phyloP scores from a whole-genome alignment of 169 alveolate genomes.

The Plasmodium knowlesi region DNA sequence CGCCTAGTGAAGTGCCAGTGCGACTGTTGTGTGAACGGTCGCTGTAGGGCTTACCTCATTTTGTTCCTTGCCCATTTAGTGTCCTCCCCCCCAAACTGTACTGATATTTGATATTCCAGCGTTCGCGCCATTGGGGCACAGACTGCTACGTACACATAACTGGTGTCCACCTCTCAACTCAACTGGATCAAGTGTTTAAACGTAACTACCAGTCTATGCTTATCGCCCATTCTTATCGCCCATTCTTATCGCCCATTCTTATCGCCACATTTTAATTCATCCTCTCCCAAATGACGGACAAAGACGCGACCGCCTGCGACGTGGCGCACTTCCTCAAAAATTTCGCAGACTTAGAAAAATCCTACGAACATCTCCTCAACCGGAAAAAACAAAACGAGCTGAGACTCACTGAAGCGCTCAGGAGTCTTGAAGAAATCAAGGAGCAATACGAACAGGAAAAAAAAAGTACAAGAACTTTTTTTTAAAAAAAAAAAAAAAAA shows the following conservation, averaged over 20 bases:
- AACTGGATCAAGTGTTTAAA: background rate
- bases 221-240: no score
- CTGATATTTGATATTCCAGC: background rate
- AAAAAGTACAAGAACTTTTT: slow-evolving; percentile 27
- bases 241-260: no score
- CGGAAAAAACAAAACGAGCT: slow-evolving; percentile 58
- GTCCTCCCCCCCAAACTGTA: background rate
- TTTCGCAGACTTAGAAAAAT: slow-evolving; percentile 50
- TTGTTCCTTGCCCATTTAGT: background rate
- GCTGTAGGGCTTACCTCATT: background rate
- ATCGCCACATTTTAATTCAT: background rate
- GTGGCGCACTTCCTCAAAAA: slow-evolving; percentile 50
- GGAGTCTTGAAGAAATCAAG: slow-evolving; percentile 26
- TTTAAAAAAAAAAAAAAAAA: background rate
- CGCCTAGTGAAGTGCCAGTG: background rate
- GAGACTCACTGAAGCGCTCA: slow-evolving; percentile 25
- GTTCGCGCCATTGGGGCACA: background rate
- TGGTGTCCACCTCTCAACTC: background rate
- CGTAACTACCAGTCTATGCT: background rate
- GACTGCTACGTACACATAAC: background rate
- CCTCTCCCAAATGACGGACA: slow-evolving; percentile 1
- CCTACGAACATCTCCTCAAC: slow-evolving; percentile 51
- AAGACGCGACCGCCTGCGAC: slow-evolving; percentile 9
- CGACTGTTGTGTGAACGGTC: background rate
- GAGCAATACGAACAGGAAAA: slow-evolving; percentile 71